Percentiles rank a stretch among this genome's conserved stretches.
Conservation (phyloP, 352 stramenopile genomes). For the Phytopythium litorale region DNA sequence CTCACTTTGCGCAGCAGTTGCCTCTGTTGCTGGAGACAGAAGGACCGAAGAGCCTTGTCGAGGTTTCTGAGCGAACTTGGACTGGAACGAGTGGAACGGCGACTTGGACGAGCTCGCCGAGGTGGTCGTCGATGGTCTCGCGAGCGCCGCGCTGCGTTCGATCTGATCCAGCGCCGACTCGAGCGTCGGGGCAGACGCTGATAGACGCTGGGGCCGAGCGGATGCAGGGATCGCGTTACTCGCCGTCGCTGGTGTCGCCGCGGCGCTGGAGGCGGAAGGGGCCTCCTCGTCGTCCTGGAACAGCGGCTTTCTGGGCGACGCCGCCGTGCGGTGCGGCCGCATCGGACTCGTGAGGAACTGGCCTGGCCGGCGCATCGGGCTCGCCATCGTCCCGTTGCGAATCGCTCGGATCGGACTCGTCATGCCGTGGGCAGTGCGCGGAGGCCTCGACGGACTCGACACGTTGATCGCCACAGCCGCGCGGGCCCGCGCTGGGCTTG, state of each 20-base stretch:
- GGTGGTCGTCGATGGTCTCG: conserved; percentile 15
- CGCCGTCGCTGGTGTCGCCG: neutral
- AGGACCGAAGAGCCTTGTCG: conserved; percentile 8
- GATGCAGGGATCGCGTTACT: neutral
- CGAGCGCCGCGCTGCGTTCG: conserved; percentile 27
- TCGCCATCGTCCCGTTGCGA: conserved; percentile 18
- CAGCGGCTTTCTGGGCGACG: conserved; percentile 33
- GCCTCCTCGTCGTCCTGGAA: conserved; percentile 2
- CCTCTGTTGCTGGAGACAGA: conserved; percentile 6
- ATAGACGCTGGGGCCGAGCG: neutral
- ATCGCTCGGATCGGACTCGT: conserved; percentile 22
- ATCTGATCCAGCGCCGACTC: conserved; percentile 40
- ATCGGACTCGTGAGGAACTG: conserved; percentile 34
- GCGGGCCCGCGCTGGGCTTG: conserved; percentile 17
- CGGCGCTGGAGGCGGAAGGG: neutral
- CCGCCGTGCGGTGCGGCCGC: conserved; percentile 18
- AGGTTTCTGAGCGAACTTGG: conserved; percentile 36
- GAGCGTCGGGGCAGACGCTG: conserved; percentile 8
- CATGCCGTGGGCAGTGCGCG: conserved; percentile 4
- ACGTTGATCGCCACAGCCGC: conserved; percentile 13
- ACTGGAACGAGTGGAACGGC: conserved; percentile 79
- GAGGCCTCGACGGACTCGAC: conserved; percentile 26
- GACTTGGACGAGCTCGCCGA: conserved; percentile 42
- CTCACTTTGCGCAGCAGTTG: neutral
- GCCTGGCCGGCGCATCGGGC: conserved; percentile 22